A percentile compares a stretch with the other conserved stretches of the same genome.
phyloP scores from a whole-genome alignment of 2,329 filamentous ascomycete genomes.

The Atkinsonella hypoxylon region DNA sequence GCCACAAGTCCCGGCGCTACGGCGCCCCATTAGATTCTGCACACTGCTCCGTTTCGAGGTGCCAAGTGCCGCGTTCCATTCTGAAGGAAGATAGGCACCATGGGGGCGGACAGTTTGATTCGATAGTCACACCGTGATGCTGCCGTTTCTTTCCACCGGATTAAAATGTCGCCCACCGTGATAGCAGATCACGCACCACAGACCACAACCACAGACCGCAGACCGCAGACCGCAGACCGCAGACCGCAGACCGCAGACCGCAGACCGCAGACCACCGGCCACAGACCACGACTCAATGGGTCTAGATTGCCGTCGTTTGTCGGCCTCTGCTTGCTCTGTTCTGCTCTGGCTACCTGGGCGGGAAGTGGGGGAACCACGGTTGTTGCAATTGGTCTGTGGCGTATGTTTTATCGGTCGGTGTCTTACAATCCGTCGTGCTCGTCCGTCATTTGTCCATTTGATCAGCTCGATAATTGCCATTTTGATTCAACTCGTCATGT shows the following conservation, averaged over 20 bases:
- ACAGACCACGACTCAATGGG: background rate
- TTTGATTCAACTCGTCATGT: background rate
- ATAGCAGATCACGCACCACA: too few relatives aligned
- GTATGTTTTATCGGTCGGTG: background rate
- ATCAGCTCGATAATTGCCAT: background rate
- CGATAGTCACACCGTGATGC: too few relatives aligned
- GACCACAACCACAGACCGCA: background rate
- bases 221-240: too few relatives aligned
- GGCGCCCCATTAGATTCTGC: background rate
- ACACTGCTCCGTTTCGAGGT: background rate
- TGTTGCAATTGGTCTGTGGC: background rate
- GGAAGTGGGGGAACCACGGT: background rate
- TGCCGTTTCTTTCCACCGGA: too few relatives aligned
- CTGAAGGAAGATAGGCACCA: background rate
- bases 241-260: too few relatives aligned
- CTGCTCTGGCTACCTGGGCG: background rate
- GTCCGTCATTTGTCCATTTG: background rate
- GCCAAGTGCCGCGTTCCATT: constrained; percentile 1
- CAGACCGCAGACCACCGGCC: too few relatives aligned
- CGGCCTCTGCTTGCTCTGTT: too few relatives aligned
- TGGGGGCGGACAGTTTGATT: too few relatives aligned
- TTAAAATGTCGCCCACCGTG: too few relatives aligned
- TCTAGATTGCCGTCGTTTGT: background rate
- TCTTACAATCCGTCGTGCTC: too few relatives aligned
- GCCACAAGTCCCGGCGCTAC: background rate